Evolutionary conservation across 1,139 yeast species (phyloP).

Genomic region (Yamadazyma buinensis): DNA sequence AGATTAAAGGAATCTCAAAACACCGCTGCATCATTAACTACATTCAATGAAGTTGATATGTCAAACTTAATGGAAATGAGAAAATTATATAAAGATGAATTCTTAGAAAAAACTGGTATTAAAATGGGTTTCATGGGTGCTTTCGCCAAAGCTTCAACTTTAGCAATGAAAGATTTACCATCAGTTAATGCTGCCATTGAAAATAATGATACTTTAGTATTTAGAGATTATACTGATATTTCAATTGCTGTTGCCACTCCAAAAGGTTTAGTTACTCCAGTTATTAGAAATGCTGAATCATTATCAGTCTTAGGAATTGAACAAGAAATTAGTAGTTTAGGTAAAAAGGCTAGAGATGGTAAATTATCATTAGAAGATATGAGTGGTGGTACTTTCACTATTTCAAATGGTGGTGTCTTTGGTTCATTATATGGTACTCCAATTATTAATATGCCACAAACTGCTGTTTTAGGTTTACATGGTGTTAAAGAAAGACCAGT

Average conservation of each 20-base stretch:
- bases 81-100: constrained; percentile 93
- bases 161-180: constrained; percentile 94
- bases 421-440: constrained; percentile 99
- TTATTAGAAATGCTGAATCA: constrained; percentile 95
- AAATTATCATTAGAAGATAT: constrained; percentile 96
- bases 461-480: constrained; percentile 96
- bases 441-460: constrained; percentile 96
- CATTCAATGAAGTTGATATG: constrained; percentile 99
- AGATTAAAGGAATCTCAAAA: constrained; percentile 99
- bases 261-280: constrained; percentile 98
- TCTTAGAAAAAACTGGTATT: constrained; percentile 88
- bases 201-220: constrained; percentile 87
- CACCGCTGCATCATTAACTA: constrained; percentile 97
- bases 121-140: constrained; percentile 99
- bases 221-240: constrained; percentile 93
- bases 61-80: constrained; percentile 89
- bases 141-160: constrained; percentile 87
- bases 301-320: constrained; percentile 86
- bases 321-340: constrained; percentile 74
- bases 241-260: constrained; percentile 99
- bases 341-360: constrained; percentile 95
- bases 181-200: constrained; percentile 95
- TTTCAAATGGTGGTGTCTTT: constrained; percentile 98
- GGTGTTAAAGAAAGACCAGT: constrained; percentile 98
- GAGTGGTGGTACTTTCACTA: constrained; percentile 99